Base-by-base conservation (phyloP, 1,139 yeast species). In the Taphrina wiesneri region DNA sequence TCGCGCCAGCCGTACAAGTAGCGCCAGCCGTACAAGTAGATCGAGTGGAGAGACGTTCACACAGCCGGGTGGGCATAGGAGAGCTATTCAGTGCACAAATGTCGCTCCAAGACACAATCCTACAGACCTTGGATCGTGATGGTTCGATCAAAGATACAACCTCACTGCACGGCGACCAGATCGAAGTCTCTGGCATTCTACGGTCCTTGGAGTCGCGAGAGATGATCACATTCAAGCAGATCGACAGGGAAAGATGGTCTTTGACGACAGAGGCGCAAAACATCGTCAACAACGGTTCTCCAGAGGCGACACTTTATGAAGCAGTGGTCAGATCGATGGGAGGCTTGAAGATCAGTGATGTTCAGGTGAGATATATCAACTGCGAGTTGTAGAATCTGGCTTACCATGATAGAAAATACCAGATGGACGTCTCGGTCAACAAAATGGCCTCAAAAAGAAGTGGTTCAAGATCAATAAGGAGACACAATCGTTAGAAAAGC, bases 361-460 rank as follows among this genome's bases (percentile, higher is more conserved):
- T 93, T 67, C 84, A 85, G 71, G 71, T 66, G 51, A 28, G 52
- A 15, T 34, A 43, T 11, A 25, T 36, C 41, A 39, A 56, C 52
- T 6, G 11, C 6, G 11, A 30, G 11, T 6, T 30, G 11, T 30
- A 11, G 11, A 6, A 30, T 30, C 34, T 30, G 34, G 34, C 34
- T 30, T 23, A 17, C 26, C 9, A 26, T 3, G 52, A n/a, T 59
- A 70, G 63, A 77, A 85, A 68, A 84, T 87, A 79, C 86, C 59
- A 61, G 84, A 85, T 70, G 98, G 97, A 68, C 86, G 87, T 73
- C 83, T 92, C 70, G 99, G 99, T 69, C 99, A 93, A 79, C 96
- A 96, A 73, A 87, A 92, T 74, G 99, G 98, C n/a, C 93, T 93
- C 83, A 93, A 91, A 79, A 92, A 92, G 77, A 96, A 96, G 61